A percentile compares a stretch with the other conserved stretches of the same genome.
These are phyloP conservation scores for Globisporangium solare DNA, from an alignment of 352 stramenopile species.

Conservation along the genomic window DNA sequence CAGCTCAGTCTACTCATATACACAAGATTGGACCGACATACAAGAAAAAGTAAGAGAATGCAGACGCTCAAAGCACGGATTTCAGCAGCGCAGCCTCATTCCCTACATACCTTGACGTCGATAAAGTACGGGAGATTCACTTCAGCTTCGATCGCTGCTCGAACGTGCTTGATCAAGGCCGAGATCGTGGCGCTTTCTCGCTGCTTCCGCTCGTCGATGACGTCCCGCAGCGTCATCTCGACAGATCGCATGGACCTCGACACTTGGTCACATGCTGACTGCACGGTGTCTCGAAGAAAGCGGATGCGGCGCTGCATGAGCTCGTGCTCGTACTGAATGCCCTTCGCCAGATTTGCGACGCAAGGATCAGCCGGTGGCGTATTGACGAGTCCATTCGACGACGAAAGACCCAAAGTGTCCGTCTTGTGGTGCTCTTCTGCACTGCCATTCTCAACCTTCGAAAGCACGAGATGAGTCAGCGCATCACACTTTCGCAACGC, in stretches of 20 bases:
- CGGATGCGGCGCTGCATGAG: slow-evolving; percentile 43
- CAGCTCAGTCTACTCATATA: slow-evolving; percentile 30
- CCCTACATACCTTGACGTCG: slow-evolving; percentile 42
- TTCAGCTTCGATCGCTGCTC: slow-evolving; percentile 49
- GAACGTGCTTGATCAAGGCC: slow-evolving; percentile 47
- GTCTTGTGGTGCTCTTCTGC: background rate
- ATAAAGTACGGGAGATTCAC: slow-evolving; percentile 55
- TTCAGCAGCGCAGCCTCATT: slow-evolving; percentile 3
- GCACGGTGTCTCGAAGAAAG: slow-evolving; percentile 37
- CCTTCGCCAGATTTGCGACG: slow-evolving; percentile 48
- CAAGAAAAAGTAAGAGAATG: background rate
- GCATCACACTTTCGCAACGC: slow-evolving; percentile 39
- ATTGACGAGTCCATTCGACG: slow-evolving; percentile 3
- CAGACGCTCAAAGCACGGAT: background rate
- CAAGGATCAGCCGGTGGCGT: slow-evolving; percentile 22
- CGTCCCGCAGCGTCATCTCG: slow-evolving; percentile 38
- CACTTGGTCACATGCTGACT: slow-evolving; percentile 46
- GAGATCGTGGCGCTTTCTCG: slow-evolving; percentile 43
- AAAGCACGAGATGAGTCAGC: slow-evolving; percentile 31
- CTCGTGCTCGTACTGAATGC: slow-evolving; percentile 57
- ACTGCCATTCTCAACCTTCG: slow-evolving; percentile 3
- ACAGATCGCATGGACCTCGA: slow-evolving; percentile 38
- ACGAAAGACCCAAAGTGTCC: background rate
- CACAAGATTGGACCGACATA: background rate
- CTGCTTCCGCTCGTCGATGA: slow-evolving; percentile 34